phyloP scores from a whole-genome alignment of 2,329 filamentous ascomycete genomes.

The Aureobasidium sp. region DNA sequence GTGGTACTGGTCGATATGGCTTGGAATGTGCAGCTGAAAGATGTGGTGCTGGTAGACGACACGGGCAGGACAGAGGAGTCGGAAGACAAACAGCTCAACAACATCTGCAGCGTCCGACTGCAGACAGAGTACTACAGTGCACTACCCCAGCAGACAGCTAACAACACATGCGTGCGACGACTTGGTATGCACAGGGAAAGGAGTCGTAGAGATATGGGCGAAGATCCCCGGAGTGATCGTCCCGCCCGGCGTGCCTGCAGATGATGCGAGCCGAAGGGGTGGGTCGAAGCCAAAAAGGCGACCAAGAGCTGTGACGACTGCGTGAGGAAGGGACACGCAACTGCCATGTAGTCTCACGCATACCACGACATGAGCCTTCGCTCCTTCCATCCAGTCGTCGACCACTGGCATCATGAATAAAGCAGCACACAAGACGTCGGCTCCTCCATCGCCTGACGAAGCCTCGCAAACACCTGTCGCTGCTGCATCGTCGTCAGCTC shows the following conservation, averaged over 20 bases:
- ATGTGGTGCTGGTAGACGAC: not conserved
- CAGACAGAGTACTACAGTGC: not conserved
- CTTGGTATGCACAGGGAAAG: not conserved
- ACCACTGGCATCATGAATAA: not conserved
- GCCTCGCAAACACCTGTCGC: not conserved
- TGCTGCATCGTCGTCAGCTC: constrained; percentile 14
- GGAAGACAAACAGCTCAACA: not conserved
- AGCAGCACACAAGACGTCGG: not conserved
- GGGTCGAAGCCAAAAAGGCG: not conserved
- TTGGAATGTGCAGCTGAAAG: not conserved
- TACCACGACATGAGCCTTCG: not conserved
- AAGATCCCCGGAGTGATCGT: not conserved
- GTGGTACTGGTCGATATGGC: not conserved
- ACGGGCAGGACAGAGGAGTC: no score
- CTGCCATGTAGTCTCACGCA: not conserved
- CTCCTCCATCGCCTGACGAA: constrained; percentile 2
- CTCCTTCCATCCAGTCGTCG: not conserved
- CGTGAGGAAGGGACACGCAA: not conserved
- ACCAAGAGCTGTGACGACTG: not conserved
- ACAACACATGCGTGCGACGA: not conserved
- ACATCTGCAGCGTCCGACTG: not conserved
- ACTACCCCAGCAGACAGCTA: not conserved
- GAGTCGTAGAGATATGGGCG: not conserved
- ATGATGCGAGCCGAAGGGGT: not conserved
- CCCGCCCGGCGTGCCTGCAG: not conserved